Evolutionary conservation across 164 flowering plant species (phyloP).

Genomic region (Nymphaea colorata): DNA sequence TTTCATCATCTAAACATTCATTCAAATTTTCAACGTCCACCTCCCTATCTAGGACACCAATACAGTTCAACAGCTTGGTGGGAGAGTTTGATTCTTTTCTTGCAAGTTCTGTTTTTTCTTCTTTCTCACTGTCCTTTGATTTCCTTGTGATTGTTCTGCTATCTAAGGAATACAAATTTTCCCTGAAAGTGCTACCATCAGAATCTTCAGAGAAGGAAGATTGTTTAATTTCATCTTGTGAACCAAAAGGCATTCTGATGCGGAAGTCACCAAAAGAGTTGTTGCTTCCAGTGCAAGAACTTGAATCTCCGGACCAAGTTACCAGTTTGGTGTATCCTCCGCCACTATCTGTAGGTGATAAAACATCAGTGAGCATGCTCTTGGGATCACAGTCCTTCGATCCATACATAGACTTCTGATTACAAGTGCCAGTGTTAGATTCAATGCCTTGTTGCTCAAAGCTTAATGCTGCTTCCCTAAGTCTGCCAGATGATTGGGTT

Average conservation of each 20-base stretch:
- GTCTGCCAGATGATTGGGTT: background rate
- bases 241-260: background rate
- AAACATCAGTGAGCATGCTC: background rate
- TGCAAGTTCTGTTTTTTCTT: background rate
- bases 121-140: background rate
- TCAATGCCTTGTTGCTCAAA: background rate
- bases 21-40: background rate
- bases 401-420: no score
- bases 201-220: background rate
- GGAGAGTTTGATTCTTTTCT: background rate
- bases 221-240: background rate
- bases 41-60: background rate
- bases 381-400: background rate
- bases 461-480: background rate
- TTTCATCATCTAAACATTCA: background rate
- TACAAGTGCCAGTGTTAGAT: background rate
- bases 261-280: background rate
- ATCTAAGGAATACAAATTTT: background rate
- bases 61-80: background rate
- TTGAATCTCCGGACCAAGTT: background rate
- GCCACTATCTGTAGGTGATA: background rate
- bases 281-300: background rate
- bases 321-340: background rate
- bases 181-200: background rate
- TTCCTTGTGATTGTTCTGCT: background rate